Conservation (phyloP, 2,329 filamentous ascomycete genomes). For the Scortechinia acanthostroma region DNA sequence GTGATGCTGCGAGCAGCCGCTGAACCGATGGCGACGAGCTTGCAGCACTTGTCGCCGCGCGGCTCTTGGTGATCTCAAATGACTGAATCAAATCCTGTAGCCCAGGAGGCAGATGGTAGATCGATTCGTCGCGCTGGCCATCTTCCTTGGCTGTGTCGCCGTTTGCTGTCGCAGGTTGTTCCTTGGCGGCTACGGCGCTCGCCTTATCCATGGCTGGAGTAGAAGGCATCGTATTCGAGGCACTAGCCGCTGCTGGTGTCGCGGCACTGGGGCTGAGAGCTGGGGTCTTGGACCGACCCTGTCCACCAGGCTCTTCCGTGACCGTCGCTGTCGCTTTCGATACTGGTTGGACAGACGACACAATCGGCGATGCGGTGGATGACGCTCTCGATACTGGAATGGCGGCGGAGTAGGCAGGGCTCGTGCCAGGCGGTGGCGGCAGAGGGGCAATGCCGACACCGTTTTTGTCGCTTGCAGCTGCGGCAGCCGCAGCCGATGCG, state of each 20-base stretch:
- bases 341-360: slow-evolving; percentile 38
- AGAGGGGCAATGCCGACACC: slow-evolving; percentile 89
- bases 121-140: slow-evolving; percentile 58
- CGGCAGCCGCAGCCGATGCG: slow-evolving; percentile 88
- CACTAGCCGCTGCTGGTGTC: not conserved
- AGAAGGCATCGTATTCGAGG: too few species aligned
- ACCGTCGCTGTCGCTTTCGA: slow-evolving; percentile 21
- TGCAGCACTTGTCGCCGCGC: slow-evolving; percentile 35
- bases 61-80: slow-evolving; percentile 76
- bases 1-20: slow-evolving; percentile 70
- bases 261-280: not conserved
- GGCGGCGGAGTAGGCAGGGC: not conserved
- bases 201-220: too few species aligned
- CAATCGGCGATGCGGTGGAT: not conserved
- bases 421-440: slow-evolving; percentile 72
- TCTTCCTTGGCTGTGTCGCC: slow-evolving; percentile 34
- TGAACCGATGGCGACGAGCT: slow-evolving; percentile 60
- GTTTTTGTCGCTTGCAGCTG: slow-evolving; percentile 76
- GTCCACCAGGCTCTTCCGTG: not conserved
- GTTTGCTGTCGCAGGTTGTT: slow-evolving; percentile 26
- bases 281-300: not conserved
- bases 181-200: not conserved
- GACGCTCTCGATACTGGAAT: not conserved
- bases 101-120: slow-evolving; percentile 85
- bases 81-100: slow-evolving; percentile 86